Base-by-base conservation (phyloP, 1,139 yeast genomes). In the Yamadazyma atlantica region DNA sequence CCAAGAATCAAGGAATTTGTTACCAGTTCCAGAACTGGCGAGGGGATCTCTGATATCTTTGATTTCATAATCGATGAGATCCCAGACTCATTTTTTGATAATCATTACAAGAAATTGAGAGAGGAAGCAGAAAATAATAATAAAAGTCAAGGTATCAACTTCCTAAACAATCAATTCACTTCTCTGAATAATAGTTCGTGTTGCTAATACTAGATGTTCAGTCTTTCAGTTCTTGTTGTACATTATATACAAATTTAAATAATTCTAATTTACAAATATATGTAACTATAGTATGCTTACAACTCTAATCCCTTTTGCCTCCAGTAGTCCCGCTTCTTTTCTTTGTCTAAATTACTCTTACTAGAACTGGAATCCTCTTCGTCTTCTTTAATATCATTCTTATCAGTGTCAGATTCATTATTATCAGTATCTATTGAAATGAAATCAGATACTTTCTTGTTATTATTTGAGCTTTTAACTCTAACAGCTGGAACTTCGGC, bases 11-110 rank as follows among this genome's bases (percentile, higher is more conserved):
- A 46, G 25, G 49, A 63, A 14, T 62, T 61, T 42, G 40, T 51
- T 24, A 73, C 80, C 3, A 74, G 81, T 53, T 73, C 82, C 11
- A 75, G 71, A 47, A 50, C 62, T 2, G 78, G 78, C 19, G 51
- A 54, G 1, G 80, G 80, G 0, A 56, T 78, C 3, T 32, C 34
- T 1, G 69, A 64, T 19, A 43, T 77, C 23, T 78, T 78, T 49
- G 64, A 68, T 36, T 52, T 55, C 19, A 60, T 77, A 2, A 58
- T 73, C 2, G 64, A 64, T 11, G 62, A 53, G 10, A 75, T 87
- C 1, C 73, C 67, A 22, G 72, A 65, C 3, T 37, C 42, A 4
- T 58, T 53, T 35, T 60, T 60, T 36, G 51, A 43, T 11, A 43
- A 49, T 1, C 52, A 52, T 40, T 45, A 50, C 21, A 43, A 48